A percentile compares a stretch with the other conserved stretches of the same genome.
Evolutionary conservation across 176 grass and related monocot genomes (phyloP).

Genomic region (Tuctoria greenei): DNA sequence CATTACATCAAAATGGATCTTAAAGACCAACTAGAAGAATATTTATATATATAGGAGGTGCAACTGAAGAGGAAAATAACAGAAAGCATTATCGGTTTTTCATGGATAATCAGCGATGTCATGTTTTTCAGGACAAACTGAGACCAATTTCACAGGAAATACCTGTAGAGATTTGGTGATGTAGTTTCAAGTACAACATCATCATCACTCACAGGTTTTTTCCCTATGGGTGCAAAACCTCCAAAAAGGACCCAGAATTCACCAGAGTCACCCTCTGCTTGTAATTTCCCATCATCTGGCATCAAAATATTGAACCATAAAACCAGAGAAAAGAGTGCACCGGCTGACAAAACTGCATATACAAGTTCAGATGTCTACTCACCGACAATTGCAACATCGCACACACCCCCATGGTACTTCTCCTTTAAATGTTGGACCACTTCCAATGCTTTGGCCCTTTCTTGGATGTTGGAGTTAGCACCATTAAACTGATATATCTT

Average conservation of each 20-base stretch:
- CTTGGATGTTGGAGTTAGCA: constrained; percentile 97
- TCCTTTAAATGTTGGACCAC: constrained; percentile 94
- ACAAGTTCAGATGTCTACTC: constrained; percentile 20
- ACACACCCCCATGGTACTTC: constrained; percentile 80
- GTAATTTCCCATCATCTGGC: constrained; percentile 90
- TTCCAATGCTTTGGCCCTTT: constrained; percentile 97
- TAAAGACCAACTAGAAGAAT: not conserved
- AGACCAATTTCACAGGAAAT: constrained; percentile 2
- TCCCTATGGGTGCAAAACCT: constrained; percentile 94
- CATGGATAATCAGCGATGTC: not conserved
- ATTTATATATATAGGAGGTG: not conserved
- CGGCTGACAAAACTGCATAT: not conserved
- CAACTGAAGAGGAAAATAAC: not conserved
- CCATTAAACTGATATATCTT: constrained; percentile 99
- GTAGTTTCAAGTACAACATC: constrained; percentile 75
- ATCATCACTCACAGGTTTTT: constrained; percentile 68
- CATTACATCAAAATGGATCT: not conserved
- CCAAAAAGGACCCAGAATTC: constrained; percentile 98
- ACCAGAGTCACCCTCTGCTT: constrained; percentile 87
- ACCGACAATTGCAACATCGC: constrained; percentile 93
- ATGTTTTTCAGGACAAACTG: not conserved
- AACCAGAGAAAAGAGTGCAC: not conserved
- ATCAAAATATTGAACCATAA: constrained; percentile 30
- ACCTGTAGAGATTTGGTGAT: constrained; percentile 81
- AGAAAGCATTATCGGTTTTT: constrained; percentile 11